Conservation (phyloP, 306 rosid species). For the Carpinus viminea region DNA sequence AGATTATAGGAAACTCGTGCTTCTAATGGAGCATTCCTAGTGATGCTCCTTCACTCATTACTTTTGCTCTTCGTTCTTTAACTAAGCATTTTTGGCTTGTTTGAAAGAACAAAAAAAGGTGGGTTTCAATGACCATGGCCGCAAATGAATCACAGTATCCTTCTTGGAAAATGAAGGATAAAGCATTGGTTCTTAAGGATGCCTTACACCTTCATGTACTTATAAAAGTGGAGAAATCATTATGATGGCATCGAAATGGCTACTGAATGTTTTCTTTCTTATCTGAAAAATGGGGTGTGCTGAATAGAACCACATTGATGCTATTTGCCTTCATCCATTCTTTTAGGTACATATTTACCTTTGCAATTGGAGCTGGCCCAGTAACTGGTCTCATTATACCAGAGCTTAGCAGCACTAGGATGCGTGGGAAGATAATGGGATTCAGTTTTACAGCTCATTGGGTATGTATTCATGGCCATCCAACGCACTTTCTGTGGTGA, state of each 20-base stretch:
- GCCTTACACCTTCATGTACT: neutral
- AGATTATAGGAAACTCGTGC: neutral
- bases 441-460: constrained; percentile 84
- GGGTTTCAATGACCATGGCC: neutral
- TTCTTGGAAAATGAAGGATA: neutral
- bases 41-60: neutral
- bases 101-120: neutral
- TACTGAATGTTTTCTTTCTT: neutral
- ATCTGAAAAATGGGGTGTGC: neutral
- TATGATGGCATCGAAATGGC: neutral
- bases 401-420: constrained; percentile 83
- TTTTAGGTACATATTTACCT: constrained; percentile 76
- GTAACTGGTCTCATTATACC: constrained; percentile 85
- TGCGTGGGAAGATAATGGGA: constrained; percentile 87
- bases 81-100: neutral
- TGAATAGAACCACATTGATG: neutral
- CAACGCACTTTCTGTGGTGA: neutral
- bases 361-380: constrained; percentile 92
- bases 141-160: neutral
- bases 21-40: too few relatives aligned
- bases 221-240: neutral
- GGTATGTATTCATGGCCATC: constrained; percentile 43
- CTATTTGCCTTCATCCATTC: constrained; percentile 15
- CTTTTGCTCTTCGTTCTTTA: too few relatives aligned
- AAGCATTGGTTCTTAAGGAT: neutral